Evolutionary conservation across 2,329 filamentous ascomycete species (phyloP).

Genomic region (Chaetomiaceae sp.): DNA sequence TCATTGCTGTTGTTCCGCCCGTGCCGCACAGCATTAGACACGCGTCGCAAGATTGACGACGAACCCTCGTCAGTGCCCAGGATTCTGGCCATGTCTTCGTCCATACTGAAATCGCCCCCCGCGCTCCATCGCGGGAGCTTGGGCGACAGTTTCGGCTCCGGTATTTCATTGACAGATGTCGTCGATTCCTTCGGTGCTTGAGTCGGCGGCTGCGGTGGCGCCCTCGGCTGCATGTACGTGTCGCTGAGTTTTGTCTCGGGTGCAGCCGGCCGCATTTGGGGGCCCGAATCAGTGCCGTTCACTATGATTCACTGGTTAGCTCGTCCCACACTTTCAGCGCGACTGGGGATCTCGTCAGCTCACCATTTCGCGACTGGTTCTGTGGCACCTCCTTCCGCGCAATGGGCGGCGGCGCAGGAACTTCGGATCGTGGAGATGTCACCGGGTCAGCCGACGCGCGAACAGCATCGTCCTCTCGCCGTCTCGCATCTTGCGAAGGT

Average conservation of each 20-base stretch:
- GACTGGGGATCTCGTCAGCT: constrained; percentile 21
- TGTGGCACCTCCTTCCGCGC: constrained; percentile 58
- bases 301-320: constrained; percentile 26
- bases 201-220: constrained; percentile 48
- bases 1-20: constrained; percentile 81
- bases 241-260: constrained; percentile 41
- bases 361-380: constrained; percentile 39
- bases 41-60: constrained; percentile 75
- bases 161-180: constrained; percentile 34
- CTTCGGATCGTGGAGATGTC: constrained; percentile 35
- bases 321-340: constrained; percentile 4
- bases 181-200: constrained; percentile 43
- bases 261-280: constrained; percentile 26
- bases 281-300: constrained; percentile 28
- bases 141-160: constrained; percentile 52
- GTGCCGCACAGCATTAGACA: constrained; percentile 91
- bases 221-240: constrained; percentile 53
- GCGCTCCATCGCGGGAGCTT: constrained; percentile 68
- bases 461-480: constrained; percentile 48
- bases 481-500: constrained; percentile 53
- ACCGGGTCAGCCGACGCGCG: constrained; percentile 40
- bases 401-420: constrained; percentile 43
- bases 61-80: constrained; percentile 70
- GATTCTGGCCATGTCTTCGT: constrained; percentile 91
- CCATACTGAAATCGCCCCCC: constrained; percentile 85